Evolutionary conservation across 2,329 filamentous ascomycete genomes (phyloP), one percentile per base, ranked within the genome.

Genomic region (Xylariaceae sp.): DNA sequence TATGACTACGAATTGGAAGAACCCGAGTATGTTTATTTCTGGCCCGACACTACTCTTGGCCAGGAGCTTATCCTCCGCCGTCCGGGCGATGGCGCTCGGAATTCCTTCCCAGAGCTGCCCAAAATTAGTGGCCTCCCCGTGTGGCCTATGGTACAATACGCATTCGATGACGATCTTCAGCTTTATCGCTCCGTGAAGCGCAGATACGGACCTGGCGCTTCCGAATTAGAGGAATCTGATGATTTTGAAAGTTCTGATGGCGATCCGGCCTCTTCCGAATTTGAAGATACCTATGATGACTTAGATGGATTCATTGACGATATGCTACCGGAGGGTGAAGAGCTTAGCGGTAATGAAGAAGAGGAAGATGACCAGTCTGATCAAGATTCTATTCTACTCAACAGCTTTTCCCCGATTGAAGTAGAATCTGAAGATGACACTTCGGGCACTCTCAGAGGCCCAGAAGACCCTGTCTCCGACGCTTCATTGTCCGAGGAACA

Each of bases 1-100:
- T 57, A 57, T 12, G 3, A 31, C 6, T 6, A 6, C 8, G 62
- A 64, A 53, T 12, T 19, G 26, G 12, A 6, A 12, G 57, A 63
- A 47, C 30, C 55, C 3, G 46, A 62, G 34, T 50, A 42, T 27
- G 12, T 67, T 6, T 71, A 63, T 52, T 68, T 66, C 53, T 72
- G 70, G 70, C 66, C 65, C 4, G 59, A 70, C 46, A 29, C 62
- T 9, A 50, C 58, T 19, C 35, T 32, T 37, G 32, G 19, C 47
- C n/a, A 12, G 32, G 27, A n/a, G 5, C 40, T 44, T 40, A 6
- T 27, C 41, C 2, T 40, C 42, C 6, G 4, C 8, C 7, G 45
- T 52, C 7, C 19, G 19, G 12, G 45, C 11, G 5, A 47, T 44
- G 50, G 39, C 32, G 19, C 0, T 50, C 35, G 4, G 57, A 39